Conservation (phyloP, 2,329 filamentous ascomycete genomes). For the Fusarium nurragi region DNA sequence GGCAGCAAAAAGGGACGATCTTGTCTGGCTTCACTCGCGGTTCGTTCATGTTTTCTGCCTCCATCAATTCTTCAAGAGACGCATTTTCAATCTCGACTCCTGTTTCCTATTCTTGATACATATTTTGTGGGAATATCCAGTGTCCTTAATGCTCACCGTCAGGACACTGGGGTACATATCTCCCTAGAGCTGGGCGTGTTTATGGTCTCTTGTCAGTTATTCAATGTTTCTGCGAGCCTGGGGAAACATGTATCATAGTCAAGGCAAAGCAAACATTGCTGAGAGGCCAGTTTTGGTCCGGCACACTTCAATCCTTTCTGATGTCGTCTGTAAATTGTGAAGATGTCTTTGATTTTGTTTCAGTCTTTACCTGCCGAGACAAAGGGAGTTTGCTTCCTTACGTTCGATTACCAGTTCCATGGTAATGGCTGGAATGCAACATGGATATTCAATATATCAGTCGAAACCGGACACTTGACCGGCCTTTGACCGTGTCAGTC, state of each 20-base stretch:
- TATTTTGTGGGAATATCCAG: constrained; percentile 6
- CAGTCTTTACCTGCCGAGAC: constrained; percentile 1
- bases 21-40: constrained; percentile 40
- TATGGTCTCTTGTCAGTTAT: constrained; percentile 50
- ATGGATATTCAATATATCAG: background rate
- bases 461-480: background rate
- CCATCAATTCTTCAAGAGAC: constrained; percentile 31
- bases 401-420: background rate
- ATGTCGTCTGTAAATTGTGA: background rate
- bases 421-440: background rate
- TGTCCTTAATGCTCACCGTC: constrained; percentile 5
- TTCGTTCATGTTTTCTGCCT: constrained; percentile 34
- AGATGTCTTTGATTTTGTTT: background rate
- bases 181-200: constrained; percentile 48
- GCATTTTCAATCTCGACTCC: constrained; percentile 39
- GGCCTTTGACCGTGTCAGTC: background rate
- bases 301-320: constrained; percentile 25
- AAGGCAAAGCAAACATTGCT: constrained; percentile 47
- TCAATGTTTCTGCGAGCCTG: constrained; percentile 43
- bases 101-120: constrained; percentile 35
- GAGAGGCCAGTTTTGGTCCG: constrained; percentile 54
- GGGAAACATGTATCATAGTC: constrained; percentile 41
- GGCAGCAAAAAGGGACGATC: constrained; percentile 42
- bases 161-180: constrained; percentile 2
- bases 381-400: background rate